Conservation (phyloP, 1,284 basidiomycete species). For the Pyrrhoderma lamaoense region DNA sequence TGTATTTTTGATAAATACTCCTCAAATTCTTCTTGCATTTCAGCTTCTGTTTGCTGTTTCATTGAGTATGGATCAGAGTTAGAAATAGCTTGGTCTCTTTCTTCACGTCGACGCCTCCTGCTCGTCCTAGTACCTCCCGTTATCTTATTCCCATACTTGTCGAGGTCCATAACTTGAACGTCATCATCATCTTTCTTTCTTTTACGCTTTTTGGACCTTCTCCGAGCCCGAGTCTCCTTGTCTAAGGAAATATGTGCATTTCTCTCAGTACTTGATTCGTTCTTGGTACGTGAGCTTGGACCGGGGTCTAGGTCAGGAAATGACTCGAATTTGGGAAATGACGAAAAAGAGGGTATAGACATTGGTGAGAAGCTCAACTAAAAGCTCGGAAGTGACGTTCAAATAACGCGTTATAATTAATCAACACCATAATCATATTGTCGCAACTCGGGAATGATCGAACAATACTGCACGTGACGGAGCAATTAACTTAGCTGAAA, state of each 20-base stretch:
- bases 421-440: no score
- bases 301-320: conserved; percentile 20
- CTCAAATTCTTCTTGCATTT: neutral
- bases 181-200: conserved; percentile 4
- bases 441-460: neutral
- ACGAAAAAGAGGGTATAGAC: conserved; percentile 21
- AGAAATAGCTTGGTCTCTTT: no score
- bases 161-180: no score
- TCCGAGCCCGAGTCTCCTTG: conserved; percentile 15
- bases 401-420: no score
- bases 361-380: neutral
- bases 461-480: neutral
- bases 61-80: no score
- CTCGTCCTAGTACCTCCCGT: no score
- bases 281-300: conserved; percentile 5
- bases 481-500: neutral
- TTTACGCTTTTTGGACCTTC: conserved; percentile 3
- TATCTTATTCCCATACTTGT: no score
- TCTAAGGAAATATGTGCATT: conserved; percentile 6
- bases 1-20: neutral
- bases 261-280: conserved; percentile 6
- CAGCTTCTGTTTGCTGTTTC: neutral
- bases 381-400: no score
- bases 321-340: conserved; percentile 20
- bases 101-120: no score